These are phyloP conservation scores for Nepenthes alata DNA, from an alignment of 179 eudicot genomes.

Conservation along the genomic window DNA sequence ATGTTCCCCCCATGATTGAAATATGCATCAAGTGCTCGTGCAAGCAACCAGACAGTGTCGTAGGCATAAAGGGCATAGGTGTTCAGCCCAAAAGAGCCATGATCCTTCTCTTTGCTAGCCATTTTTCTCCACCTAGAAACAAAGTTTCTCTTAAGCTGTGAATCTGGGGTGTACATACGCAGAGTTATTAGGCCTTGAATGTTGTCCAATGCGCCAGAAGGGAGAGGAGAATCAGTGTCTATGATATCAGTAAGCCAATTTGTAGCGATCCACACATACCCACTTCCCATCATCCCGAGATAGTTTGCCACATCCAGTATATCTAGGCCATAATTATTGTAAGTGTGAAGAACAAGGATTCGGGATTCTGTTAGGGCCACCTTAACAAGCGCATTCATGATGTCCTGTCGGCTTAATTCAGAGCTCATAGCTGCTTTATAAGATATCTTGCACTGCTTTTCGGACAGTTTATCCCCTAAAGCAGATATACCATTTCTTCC, in stretches of 20 bases:
- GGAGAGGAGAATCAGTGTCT: slow-evolving; percentile 9
- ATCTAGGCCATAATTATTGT: slow-evolving; percentile 15
- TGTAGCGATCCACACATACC: slow-evolving; percentile 31
- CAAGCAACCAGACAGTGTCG: slow-evolving; percentile 36
- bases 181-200: slow-evolving; percentile 9
- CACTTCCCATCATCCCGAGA: slow-evolving; percentile 20
- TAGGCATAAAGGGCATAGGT: slow-evolving; percentile 25
- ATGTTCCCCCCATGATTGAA: slow-evolving; percentile 16
- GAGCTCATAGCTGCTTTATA: slow-evolving; percentile 22
- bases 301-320: slow-evolving; percentile 14
- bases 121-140: slow-evolving; percentile 3
- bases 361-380: slow-evolving; percentile 18
- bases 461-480: slow-evolving; percentile 17
- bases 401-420: slow-evolving; percentile 1
- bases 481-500: slow-evolving; percentile 24
- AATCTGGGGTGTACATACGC: slow-evolving; percentile 8
- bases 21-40: slow-evolving; percentile 19
- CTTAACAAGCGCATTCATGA: slow-evolving; percentile 15
- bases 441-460: slow-evolving; percentile 17
- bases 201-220: not conserved
- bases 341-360: slow-evolving; percentile 22
- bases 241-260: slow-evolving; percentile 29
- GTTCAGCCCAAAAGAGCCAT: slow-evolving; percentile 8
- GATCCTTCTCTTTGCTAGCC: slow-evolving; percentile 1
- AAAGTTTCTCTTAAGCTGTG: slow-evolving; percentile 5